phyloP scores from a whole-genome alignment of 495 filamentous ascomycete genomes.

The Penicillium dipodomyicola region DNA sequence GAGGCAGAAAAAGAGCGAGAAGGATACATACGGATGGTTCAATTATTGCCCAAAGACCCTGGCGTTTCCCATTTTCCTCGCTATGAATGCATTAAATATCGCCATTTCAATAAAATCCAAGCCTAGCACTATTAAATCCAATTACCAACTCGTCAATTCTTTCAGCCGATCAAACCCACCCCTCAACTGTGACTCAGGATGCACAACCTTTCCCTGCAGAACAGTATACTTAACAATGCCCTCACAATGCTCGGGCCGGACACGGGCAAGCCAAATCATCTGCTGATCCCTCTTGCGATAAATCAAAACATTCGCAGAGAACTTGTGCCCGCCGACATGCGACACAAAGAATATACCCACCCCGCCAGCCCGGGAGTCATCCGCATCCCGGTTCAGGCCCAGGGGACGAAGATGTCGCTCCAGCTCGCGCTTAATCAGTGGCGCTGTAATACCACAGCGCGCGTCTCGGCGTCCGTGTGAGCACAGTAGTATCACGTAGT shows the following conservation, averaged over 20 bases:
- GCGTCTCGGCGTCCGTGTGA: constrained; percentile 89
- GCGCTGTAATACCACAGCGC: constrained; percentile 88
- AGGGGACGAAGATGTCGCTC: constrained; percentile 82
- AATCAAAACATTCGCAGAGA: constrained; percentile 83
- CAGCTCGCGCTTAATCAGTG: constrained; percentile 78
- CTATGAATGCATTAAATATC: background rate
- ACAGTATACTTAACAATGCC: constrained; percentile 87
- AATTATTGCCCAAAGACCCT: too few species aligned
- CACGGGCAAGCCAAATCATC: constrained; percentile 90
- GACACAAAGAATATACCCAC: constrained; percentile 92
- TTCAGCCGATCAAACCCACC: constrained; percentile 83
- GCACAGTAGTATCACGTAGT: constrained; percentile 87
- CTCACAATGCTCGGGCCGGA: constrained; percentile 88
- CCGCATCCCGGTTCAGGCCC: constrained; percentile 80
- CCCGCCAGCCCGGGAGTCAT: constrained; percentile 81
- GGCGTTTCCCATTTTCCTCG: too few species aligned
- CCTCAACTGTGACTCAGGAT: constrained; percentile 77
- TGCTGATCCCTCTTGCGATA: constrained; percentile 73
- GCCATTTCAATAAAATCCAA: background rate
- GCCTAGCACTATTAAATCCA: background rate
- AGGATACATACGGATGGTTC: too few species aligned
- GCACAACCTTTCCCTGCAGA: constrained; percentile 87
- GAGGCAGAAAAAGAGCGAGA: too few species aligned
- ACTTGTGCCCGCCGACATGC: constrained; percentile 95
- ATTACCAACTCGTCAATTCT: constrained; percentile 83